Conservation (phyloP, 2,329 filamentous ascomycete genomes). For the Tolypocladium inflatum region DNA sequence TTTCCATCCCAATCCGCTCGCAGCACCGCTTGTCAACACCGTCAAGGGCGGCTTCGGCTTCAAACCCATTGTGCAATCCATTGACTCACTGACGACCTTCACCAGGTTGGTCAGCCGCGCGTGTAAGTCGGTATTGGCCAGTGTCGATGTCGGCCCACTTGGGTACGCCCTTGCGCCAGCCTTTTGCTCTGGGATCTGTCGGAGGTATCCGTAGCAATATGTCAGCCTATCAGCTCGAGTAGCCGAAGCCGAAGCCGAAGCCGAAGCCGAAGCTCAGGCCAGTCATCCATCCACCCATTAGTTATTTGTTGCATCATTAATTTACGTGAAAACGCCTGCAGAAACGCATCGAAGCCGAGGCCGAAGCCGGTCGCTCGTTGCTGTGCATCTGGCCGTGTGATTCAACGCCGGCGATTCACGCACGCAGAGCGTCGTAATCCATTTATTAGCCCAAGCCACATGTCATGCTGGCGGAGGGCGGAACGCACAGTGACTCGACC, state of each 20-base stretch:
- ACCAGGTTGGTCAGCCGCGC: background rate
- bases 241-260: slow-evolving; percentile 17
- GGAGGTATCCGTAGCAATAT: background rate
- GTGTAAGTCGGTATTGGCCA: background rate
- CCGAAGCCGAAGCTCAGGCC: slow-evolving; percentile 11
- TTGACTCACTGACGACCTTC: background rate
- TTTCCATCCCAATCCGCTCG: too few relatives aligned
- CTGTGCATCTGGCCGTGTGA: background rate
- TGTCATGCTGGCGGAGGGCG: background rate
- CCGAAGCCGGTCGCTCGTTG: background rate
- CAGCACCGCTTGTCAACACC: background rate
- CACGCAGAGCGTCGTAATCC: background rate
- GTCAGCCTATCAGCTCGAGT: background rate
- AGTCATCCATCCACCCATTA: background rate
- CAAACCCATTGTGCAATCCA: background rate
- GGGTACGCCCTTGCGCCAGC: background rate
- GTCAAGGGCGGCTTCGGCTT: background rate
- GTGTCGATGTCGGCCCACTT: background rate
- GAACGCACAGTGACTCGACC: background rate
- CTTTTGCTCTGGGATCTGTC: background rate
- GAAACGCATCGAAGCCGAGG: background rate
- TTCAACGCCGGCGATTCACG: background rate
- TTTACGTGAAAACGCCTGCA: background rate
- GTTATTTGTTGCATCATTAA: too few relatives aligned
- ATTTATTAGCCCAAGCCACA: background rate